A percentile compares a stretch with the other conserved stretches of the same genome.
These are phyloP conservation scores for Metschnikowia gruessii DNA, from an alignment of 805 yeast species.

Conservation along the genomic window DNA sequence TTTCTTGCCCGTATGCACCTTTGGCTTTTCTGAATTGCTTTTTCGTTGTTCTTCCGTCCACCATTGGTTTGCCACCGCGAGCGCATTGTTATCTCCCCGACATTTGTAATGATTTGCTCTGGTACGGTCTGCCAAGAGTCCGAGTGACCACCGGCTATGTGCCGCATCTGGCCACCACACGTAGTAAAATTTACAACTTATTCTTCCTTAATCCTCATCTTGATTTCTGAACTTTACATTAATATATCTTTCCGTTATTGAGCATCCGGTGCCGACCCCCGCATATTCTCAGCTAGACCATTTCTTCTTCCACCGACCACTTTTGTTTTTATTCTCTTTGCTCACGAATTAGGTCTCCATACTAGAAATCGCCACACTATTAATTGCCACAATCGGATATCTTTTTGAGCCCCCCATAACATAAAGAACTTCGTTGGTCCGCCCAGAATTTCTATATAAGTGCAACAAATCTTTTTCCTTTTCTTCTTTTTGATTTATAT, in stretches of 20 bases:
- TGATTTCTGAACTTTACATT: not conserved
- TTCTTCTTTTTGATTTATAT: too few relatives aligned
- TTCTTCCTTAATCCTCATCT: not conserved
- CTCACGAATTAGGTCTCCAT: slow-evolving; percentile 3
- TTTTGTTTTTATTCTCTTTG: not conserved
- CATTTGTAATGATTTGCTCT: not conserved
- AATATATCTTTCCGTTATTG: not conserved
- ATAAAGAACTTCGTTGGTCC: not conserved
- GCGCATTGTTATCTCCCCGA: not conserved
- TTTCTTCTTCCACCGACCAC: not conserved
- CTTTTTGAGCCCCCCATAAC: not conserved
- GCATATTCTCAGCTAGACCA: not conserved
- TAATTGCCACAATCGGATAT: not conserved
- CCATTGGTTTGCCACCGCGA: not conserved
- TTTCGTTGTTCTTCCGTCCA: not conserved
- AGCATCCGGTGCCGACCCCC: not conserved
- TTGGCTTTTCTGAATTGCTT: not conserved
- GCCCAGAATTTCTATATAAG: too few relatives aligned
- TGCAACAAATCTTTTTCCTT: too few relatives aligned
- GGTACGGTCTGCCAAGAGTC: not conserved
- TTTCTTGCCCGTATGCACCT: not conserved
- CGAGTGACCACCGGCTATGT: not conserved
- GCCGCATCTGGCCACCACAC: not conserved
- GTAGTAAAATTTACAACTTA: not conserved
- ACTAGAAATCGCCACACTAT: slow-evolving; percentile 4